These are phyloP conservation scores for Mortierella sp. DNA, from an alignment of 371 early-diverging fungal species.

Conservation along the genomic window DNA sequence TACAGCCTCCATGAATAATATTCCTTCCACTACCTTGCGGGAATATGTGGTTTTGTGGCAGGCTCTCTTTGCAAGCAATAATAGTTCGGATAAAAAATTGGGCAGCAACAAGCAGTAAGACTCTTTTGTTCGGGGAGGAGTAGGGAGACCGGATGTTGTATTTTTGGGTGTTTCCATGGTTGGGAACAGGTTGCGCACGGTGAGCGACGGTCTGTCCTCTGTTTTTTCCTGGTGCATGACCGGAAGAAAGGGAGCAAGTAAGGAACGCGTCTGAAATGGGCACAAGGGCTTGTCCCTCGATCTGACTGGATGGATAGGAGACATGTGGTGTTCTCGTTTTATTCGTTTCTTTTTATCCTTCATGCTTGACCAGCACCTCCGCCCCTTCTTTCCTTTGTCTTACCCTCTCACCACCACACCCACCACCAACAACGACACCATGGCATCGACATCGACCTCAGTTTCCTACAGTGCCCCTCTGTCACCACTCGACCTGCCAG, in stretches of 20 bases:
- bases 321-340: not conserved
- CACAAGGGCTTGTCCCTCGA: not conserved
- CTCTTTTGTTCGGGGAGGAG: no score
- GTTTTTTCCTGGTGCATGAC: not conserved
- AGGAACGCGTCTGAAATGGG: conserved; percentile 3
- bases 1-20: no score
- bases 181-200: not conserved
- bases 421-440: not conserved
- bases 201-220: not conserved
- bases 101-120: not conserved
- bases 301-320: not conserved
- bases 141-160: not conserved
- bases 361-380: not conserved
- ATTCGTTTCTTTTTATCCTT: not conserved
- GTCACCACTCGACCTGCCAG: conserved; percentile 18
- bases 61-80: not conserved
- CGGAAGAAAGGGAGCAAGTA: not conserved
- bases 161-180: not conserved
- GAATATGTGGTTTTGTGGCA: not conserved
- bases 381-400: not conserved
- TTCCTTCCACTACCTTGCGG: no score
- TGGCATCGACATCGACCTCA: not conserved
- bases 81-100: conserved; percentile 2
- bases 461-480: no score
- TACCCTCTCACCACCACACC: not conserved